Conservation (phyloP, 352 stramenopile species). For the Phytophthora constricta region DNA sequence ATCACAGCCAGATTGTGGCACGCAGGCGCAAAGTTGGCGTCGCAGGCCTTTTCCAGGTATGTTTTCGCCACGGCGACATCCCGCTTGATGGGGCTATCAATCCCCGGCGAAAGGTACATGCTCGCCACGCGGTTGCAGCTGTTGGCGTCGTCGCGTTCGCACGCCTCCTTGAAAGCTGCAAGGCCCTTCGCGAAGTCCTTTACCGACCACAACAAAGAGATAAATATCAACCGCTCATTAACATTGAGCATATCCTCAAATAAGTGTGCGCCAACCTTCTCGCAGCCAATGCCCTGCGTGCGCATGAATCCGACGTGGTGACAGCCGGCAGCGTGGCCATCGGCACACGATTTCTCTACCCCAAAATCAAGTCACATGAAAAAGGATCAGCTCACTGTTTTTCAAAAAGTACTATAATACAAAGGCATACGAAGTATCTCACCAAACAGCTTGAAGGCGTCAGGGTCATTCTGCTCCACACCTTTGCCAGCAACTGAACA, state of each 20-base stretch:
- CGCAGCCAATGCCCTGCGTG: constrained; percentile 69
- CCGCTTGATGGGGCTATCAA: constrained; percentile 48
- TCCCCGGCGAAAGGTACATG: constrained; percentile 64
- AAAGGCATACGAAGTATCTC: constrained; percentile 7
- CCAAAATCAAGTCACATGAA: too few relatives aligned
- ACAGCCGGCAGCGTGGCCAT: constrained; percentile 75
- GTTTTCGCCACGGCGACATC: constrained; percentile 64
- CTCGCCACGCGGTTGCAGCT: constrained; percentile 86
- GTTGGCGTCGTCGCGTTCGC: constrained; percentile 71
- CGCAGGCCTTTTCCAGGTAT: constrained; percentile 78
- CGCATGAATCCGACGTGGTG: constrained; percentile 89
- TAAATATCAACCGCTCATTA: constrained; percentile 9
- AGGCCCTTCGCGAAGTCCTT: constrained; percentile 72
- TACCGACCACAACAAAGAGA: background rate
- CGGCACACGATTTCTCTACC: constrained; percentile 80
- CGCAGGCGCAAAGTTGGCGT: constrained; percentile 85
- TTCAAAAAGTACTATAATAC: background rate
- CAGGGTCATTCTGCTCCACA: constrained; percentile 65
- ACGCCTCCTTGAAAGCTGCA: constrained; percentile 78
- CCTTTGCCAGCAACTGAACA: constrained; percentile 80
- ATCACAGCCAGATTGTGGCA: constrained; percentile 91
- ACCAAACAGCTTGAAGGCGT: constrained; percentile 82
- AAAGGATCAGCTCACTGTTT: background rate
- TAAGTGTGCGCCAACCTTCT: constrained; percentile 55
- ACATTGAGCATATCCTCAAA: background rate